Conservation (phyloP, 192 early-diverging fungal species). For the Cladochytrium replicatum region DNA sequence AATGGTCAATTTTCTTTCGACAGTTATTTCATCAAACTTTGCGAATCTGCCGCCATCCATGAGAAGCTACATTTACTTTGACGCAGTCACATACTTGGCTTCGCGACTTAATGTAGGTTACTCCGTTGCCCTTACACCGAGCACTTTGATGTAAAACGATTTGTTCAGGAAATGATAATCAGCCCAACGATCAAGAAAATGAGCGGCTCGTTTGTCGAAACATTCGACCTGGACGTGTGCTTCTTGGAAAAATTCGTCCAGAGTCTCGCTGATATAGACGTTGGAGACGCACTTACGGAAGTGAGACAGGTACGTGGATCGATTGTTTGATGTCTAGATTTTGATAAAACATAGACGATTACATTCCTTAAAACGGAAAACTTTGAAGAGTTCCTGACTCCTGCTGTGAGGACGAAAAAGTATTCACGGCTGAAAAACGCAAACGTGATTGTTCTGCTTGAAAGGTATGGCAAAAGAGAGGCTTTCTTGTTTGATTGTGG, state of each 20-base stretch:
- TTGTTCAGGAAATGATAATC: slow-evolving; percentile 42
- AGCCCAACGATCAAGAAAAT: slow-evolving; percentile 50
- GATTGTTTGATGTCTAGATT: background rate
- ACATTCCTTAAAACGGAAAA: slow-evolving; percentile 56
- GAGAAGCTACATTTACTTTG: slow-evolving; percentile 60
- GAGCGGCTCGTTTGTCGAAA: slow-evolving; percentile 44
- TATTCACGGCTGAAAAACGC: slow-evolving; percentile 54
- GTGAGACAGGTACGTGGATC: slow-evolving; percentile 52
- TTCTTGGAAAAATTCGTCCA: slow-evolving; percentile 66
- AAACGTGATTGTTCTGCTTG: slow-evolving; percentile 58
- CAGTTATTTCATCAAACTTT: slow-evolving; percentile 58
- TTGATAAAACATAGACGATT: slow-evolving; percentile 39
- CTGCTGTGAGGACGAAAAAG: slow-evolving; percentile 47
- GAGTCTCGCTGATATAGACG: slow-evolving; percentile 52
- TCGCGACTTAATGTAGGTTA: slow-evolving; percentile 47
- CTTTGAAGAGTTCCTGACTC: slow-evolving; percentile 64
- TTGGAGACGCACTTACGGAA: slow-evolving; percentile 58
- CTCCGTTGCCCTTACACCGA: background rate
- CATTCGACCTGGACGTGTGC: slow-evolving; percentile 56
- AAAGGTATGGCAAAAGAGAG: slow-evolving; percentile 58
- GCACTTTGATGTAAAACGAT: background rate
- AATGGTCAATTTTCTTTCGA: slow-evolving; percentile 56
- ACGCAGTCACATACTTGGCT: slow-evolving; percentile 63
- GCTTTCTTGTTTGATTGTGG: background rate
- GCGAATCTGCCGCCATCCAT: slow-evolving; percentile 53